Percentiles rank a stretch among this genome's conserved stretches.
Evolutionary conservation across 768 basidiomycete species (phyloP).

Genomic region (Suillus discolor): DNA sequence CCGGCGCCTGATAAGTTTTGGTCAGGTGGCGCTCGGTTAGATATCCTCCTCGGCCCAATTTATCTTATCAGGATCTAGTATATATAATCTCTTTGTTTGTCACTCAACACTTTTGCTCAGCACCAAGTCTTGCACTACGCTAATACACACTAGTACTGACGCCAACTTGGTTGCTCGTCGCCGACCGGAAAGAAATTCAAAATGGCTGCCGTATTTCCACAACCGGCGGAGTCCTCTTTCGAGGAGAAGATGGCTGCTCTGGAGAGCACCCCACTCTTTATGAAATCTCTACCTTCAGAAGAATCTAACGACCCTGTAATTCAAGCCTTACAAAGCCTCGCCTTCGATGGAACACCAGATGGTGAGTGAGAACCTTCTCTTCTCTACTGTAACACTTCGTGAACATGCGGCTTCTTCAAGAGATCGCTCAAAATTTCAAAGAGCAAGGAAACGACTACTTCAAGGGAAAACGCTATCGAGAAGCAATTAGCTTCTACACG

Average conservation of each 20-base stretch:
- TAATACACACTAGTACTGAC: not conserved
- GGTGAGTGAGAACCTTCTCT: slow-evolving; percentile 57
- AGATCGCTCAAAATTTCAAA: slow-evolving; percentile 91
- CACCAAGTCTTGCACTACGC: not conserved
- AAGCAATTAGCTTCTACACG: slow-evolving; percentile 88
- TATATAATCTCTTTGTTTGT: not conserved
- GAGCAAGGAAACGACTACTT: slow-evolving; percentile 96
- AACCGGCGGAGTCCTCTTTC: slow-evolving; percentile 21
- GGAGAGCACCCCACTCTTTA: slow-evolving; percentile 86
- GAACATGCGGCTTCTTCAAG: slow-evolving; percentile 40
- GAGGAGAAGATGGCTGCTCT: slow-evolving; percentile 45
- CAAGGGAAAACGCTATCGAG: slow-evolving; percentile 81
- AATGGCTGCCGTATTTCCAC: slow-evolving; percentile 27
- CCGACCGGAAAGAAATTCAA: not conserved
- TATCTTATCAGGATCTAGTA: slow-evolving; percentile 16
- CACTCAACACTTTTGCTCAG: not conserved
- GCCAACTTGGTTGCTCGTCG: not conserved
- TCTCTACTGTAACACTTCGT: not conserved
- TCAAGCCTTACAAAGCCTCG: slow-evolving; percentile 83
- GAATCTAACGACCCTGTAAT: slow-evolving; percentile 62
- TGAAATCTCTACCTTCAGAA: slow-evolving; percentile 81
- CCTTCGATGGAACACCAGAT: slow-evolving; percentile 90
- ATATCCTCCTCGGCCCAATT: slow-evolving; percentile 1
- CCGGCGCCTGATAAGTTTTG: not conserved
- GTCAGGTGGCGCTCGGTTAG: slow-evolving; percentile 12